These are phyloP conservation scores for Aleurites moluccanus DNA, from an alignment of 441 rosid genomes.

Conservation along the genomic window DNA sequence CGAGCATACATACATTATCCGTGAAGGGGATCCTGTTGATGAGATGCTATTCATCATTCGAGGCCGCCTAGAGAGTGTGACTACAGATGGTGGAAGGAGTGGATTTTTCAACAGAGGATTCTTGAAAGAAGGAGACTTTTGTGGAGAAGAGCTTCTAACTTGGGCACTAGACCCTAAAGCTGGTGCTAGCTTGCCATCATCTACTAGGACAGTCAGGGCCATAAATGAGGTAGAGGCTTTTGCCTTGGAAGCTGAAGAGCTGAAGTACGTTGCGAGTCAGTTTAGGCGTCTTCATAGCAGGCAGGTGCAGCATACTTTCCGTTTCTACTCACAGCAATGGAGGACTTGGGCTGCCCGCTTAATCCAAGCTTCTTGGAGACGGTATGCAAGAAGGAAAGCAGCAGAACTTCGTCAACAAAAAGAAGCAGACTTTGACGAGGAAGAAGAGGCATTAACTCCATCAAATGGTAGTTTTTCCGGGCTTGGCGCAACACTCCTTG, in stretches of 20 bases:
- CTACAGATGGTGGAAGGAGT: constrained; percentile 94
- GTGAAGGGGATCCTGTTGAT: constrained; percentile 96
- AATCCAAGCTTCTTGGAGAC: constrained; percentile 83
- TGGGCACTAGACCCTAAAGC: constrained; percentile 81
- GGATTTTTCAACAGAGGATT: constrained; percentile 85
- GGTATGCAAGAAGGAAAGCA: constrained; percentile 60
- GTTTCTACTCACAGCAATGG: constrained; percentile 95
- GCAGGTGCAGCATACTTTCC: constrained; percentile 87
- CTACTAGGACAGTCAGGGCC: constrained; percentile 70
- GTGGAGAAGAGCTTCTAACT: constrained; percentile 79
- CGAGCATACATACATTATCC: constrained; percentile 67
- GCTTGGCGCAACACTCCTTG: constrained; percentile 61
- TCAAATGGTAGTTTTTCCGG: constrained; percentile 32
- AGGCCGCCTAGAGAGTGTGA: constrained; percentile 84
- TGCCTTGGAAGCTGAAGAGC: constrained; percentile 83
- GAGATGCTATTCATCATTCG: constrained; percentile 93
- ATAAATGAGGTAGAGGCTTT: constrained; percentile 87
- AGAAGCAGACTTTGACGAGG: constrained; percentile 64
- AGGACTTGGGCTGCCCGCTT: constrained; percentile 92
- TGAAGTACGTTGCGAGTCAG: constrained; percentile 86
- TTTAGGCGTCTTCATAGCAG: constrained; percentile 89
- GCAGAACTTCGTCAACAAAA: constrained; percentile 50
- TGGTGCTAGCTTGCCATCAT: constrained; percentile 54
- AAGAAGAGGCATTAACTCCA: constrained; percentile 29
- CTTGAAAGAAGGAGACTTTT: constrained; percentile 79